A percentile compares a stretch with the other conserved stretches of the same genome.
Evolutionary conservation across 495 filamentous ascomycete genomes (phyloP).

Genomic region (Sporormia fimetaria): DNA sequence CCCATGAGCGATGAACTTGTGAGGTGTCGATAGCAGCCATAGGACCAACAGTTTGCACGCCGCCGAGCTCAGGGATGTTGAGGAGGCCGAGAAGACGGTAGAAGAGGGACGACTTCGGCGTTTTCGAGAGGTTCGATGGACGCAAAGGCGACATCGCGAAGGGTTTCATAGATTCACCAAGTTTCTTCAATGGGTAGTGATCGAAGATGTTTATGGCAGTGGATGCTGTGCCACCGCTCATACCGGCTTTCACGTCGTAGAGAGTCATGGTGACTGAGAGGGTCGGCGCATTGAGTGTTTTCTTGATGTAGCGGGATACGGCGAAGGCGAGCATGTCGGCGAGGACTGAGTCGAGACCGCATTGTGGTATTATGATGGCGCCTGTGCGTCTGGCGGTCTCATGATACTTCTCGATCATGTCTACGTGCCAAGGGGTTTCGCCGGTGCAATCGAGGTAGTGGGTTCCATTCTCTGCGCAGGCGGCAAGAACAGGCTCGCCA

Average conservation of each 20-base stretch:
- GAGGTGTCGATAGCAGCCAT: slow-evolving; percentile 50
- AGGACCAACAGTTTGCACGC: slow-evolving; percentile 45
- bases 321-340: slow-evolving; percentile 68
- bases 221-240: slow-evolving; percentile 65
- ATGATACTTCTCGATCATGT: slow-evolving; percentile 74
- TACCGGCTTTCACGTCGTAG: slow-evolving; percentile 45
- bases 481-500: slow-evolving; percentile 70
- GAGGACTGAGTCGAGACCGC: slow-evolving; percentile 76
- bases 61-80: slow-evolving; percentile 53
- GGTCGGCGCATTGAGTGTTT: slow-evolving; percentile 45
- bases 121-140: slow-evolving; percentile 32
- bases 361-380: slow-evolving; percentile 77
- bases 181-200: slow-evolving; percentile 44
- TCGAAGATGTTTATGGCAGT: slow-evolving; percentile 56
- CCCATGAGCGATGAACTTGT: slow-evolving; percentile 67
- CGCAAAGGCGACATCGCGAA: slow-evolving; percentile 56
- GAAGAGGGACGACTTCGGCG: slow-evolving; percentile 27
- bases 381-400: slow-evolving; percentile 59
- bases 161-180: slow-evolving; percentile 46
- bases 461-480: slow-evolving; percentile 79
- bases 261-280: slow-evolving; percentile 49
- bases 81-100: slow-evolving; percentile 49
- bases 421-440: slow-evolving; percentile 67
- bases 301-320: slow-evolving; percentile 52
- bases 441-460: slow-evolving; percentile 85